Conservation (phyloP, 129 eudicot genomes). For the Helianthus tuberosus region DNA sequence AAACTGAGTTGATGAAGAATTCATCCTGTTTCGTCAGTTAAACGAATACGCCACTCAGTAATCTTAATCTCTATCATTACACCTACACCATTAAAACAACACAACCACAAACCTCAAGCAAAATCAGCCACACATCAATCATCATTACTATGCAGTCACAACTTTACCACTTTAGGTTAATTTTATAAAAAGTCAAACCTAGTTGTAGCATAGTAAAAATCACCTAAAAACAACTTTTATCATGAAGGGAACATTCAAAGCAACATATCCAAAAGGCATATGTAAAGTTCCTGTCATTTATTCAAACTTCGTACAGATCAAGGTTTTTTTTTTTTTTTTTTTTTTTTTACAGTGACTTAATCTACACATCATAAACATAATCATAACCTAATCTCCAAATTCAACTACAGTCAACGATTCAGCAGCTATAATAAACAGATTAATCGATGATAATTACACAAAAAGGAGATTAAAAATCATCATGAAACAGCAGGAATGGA, state of each 20-base stretch:
- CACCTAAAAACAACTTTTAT: conserved; percentile 8
- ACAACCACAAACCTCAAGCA: conserved; percentile 21
- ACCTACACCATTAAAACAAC: conserved; percentile 24
- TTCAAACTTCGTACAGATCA: conserved; percentile 11
- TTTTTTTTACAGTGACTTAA: neutral
- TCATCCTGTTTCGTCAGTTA: conserved; percentile 53
- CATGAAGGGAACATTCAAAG: neutral
- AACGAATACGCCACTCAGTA: conserved; percentile 32
- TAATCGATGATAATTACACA: neutral
- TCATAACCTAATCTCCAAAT: neutral
- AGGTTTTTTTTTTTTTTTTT: too few relatives aligned
- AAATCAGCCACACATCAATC: conserved; percentile 6
- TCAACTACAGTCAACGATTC: conserved; percentile 23
- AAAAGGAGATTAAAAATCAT: conserved; percentile 20
- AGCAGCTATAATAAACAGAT: neutral
- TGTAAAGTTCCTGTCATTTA: conserved; percentile 15
- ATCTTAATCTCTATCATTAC: conserved; percentile 33
- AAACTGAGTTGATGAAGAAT: conserved; percentile 70
- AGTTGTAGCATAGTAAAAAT: neutral
- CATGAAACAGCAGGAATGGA: conserved; percentile 13
- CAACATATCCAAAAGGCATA: conserved; percentile 5
- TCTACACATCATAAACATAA: neutral
- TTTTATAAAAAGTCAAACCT: neutral
- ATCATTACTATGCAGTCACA: neutral
- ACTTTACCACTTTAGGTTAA: neutral